phyloP scores from a whole-genome alignment of 345 rosid genomes.

The Salix suchowensis region DNA sequence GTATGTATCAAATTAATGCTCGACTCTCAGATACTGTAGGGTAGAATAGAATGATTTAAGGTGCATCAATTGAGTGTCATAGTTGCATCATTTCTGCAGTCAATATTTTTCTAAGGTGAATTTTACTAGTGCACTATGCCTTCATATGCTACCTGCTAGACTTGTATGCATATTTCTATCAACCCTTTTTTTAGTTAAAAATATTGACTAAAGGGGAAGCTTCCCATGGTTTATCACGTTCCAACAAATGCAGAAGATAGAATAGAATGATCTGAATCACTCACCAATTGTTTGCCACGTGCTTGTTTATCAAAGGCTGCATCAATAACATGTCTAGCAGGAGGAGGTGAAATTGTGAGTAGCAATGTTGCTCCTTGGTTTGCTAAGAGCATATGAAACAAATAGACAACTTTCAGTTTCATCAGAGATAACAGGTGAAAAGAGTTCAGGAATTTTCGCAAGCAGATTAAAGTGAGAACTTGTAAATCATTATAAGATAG shows the following conservation, averaged over 20 bases:
- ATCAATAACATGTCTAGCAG: conserved; percentile 63
- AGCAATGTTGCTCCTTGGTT: conserved; percentile 63
- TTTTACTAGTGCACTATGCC: too few species aligned
- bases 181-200: not conserved
- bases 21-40: too few species aligned
- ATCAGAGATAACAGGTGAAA: not conserved
- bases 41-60: too few species aligned
- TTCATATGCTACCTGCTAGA: not conserved
- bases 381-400: conserved; percentile 41
- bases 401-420: not conserved
- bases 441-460: not conserved
- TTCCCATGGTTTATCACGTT: not conserved
- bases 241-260: not conserved
- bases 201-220: not conserved
- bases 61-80: too few species aligned
- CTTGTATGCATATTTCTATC: not conserved
- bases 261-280: conserved; percentile 16
- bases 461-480: not conserved
- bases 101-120: too few species aligned
- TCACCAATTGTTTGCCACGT: conserved; percentile 78
- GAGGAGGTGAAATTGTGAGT: conserved; percentile 51
- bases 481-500: not conserved
- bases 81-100: too few species aligned
- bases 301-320: conserved; percentile 77
- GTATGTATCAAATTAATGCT: too few species aligned